Percentiles rank a stretch among this genome's conserved stretches.
Evolutionary conservation across 768 basidiomycete species (phyloP).

Genomic region (Chalciporus chontae): DNA sequence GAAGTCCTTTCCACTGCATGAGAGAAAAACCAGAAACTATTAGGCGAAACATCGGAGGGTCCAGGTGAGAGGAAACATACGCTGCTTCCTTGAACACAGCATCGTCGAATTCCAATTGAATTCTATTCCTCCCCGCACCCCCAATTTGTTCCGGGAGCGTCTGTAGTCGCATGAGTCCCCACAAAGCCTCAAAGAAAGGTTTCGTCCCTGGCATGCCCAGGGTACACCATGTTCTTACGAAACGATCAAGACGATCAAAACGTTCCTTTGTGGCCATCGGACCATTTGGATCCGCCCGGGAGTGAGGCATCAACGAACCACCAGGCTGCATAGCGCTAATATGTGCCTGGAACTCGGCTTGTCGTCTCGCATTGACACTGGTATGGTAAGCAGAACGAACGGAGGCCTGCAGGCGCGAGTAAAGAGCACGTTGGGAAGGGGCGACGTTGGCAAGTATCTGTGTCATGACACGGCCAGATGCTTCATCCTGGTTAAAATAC

Average conservation of each 20-base stretch:
- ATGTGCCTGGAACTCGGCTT: slow-evolving; percentile 85
- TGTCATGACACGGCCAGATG: slow-evolving; percentile 75
- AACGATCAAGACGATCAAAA: slow-evolving; percentile 68
- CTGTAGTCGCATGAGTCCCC: slow-evolving; percentile 80
- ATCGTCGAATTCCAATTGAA: slow-evolving; percentile 93
- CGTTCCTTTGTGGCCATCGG: slow-evolving; percentile 72
- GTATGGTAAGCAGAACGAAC: slow-evolving; percentile 84
- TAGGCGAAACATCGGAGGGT: slow-evolving; percentile 6
- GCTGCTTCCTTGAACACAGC: slow-evolving; percentile 92
- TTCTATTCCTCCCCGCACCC: slow-evolving; percentile 67
- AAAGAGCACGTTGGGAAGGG: slow-evolving; percentile 82
- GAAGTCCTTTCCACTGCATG: slow-evolving; percentile 82
- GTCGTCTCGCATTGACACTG: slow-evolving; percentile 68
- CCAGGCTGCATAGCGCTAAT: slow-evolving; percentile 76
- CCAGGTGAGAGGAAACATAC: slow-evolving; percentile 48
- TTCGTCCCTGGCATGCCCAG: slow-evolving; percentile 85
- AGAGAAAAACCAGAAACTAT: slow-evolving; percentile 18
- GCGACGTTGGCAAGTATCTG: slow-evolving; percentile 77
- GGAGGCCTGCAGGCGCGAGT: slow-evolving; percentile 81
- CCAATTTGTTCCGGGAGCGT: slow-evolving; percentile 76
- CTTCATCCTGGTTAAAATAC: slow-evolving; percentile 83
- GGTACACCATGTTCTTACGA: slow-evolving; percentile 80
- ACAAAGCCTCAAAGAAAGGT: slow-evolving; percentile 67
- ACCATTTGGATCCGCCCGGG: slow-evolving; percentile 63
- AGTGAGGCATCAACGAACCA: slow-evolving; percentile 71